These are phyloP conservation scores for Lithospermum erythrorhizon DNA, from an alignment of 257 asterid species.

Conservation along the genomic window DNA sequence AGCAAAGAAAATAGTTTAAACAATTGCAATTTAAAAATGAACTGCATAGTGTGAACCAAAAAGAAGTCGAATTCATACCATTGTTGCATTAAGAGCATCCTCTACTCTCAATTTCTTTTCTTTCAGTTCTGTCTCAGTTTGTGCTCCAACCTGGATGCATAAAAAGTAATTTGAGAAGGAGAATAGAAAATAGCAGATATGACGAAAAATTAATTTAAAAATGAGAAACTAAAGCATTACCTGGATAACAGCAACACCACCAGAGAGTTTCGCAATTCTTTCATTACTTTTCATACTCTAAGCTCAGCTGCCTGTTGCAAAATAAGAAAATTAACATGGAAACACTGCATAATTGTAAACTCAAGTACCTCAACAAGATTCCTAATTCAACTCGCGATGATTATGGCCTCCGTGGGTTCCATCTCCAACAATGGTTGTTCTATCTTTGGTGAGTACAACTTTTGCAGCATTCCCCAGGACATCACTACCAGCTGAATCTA, in stretches of 20 bases:
- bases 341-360: neutral
- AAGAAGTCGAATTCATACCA: constrained; percentile 10
- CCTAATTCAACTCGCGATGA: constrained; percentile 25
- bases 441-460: constrained; percentile 31
- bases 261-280: constrained; percentile 43
- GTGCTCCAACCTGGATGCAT: constrained; percentile 31
- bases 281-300: constrained; percentile 22
- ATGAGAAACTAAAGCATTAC: constrained; percentile 7
- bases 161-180: neutral
- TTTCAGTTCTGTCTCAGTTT: constrained; percentile 38
- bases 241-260: constrained; percentile 46
- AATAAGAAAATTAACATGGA: neutral
- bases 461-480: constrained; percentile 33
- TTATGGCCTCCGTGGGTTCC: constrained; percentile 26
- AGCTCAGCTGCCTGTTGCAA: constrained; percentile 20
- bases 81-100: constrained; percentile 42
- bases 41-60: neutral
- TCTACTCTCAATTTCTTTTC: constrained; percentile 36
- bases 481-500: constrained; percentile 26
- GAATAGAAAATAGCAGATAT: no score
- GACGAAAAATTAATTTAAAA: no score
- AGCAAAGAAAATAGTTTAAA: neutral
- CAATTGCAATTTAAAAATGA: neutral
- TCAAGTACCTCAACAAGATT: constrained; percentile 21
- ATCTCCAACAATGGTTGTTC: constrained; percentile 33